Evolutionary conservation across 208 protist genomes (phyloP).

Genomic region (Wallacemonas sp.): DNA sequence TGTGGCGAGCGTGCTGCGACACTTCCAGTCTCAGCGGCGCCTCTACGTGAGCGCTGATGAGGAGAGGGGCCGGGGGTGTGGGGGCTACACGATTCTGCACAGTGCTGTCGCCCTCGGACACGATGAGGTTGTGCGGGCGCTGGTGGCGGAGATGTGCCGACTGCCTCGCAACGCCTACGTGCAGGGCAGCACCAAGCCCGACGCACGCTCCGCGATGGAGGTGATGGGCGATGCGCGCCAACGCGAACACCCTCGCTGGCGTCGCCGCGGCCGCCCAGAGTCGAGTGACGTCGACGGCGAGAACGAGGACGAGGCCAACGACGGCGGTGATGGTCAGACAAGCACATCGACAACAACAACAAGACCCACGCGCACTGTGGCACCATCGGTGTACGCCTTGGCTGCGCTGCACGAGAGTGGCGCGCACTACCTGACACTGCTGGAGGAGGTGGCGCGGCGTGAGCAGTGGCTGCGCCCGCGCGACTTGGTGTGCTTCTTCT

Average conservation of each 20-base stretch:
- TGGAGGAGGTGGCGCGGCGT: slow-evolving; percentile 32
- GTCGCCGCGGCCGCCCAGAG: not conserved
- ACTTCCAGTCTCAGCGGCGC: slow-evolving; percentile 8
- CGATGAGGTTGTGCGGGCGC: slow-evolving; percentile 29
- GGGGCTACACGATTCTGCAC: slow-evolving; percentile 64
- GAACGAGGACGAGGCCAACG: not conserved
- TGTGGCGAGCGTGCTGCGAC: slow-evolving; percentile 1
- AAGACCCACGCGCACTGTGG: slow-evolving; percentile 12
- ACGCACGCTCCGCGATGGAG: slow-evolving; percentile 1
- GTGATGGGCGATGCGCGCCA: not conserved
- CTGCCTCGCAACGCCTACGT: slow-evolving; percentile 16
- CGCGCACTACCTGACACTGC: slow-evolving; percentile 33
- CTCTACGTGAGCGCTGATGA: not conserved
- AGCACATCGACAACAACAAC: not conserved
- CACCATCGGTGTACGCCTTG: slow-evolving; percentile 50
- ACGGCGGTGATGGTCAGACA: too few relatives aligned
- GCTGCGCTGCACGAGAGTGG: slow-evolving; percentile 29
- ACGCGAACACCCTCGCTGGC: slow-evolving; percentile 14
- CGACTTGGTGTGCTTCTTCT: slow-evolving; percentile 43
- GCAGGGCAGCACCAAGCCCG: not conserved
- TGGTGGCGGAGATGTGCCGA: slow-evolving; percentile 38
- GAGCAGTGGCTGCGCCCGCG: slow-evolving; percentile 26
- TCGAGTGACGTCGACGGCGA: not conserved
- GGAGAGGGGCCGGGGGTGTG: not conserved
- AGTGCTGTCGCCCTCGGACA: slow-evolving; percentile 60